phyloP scores from a whole-genome alignment of 78 protist species.

The Diacronema lutheri region DNA sequence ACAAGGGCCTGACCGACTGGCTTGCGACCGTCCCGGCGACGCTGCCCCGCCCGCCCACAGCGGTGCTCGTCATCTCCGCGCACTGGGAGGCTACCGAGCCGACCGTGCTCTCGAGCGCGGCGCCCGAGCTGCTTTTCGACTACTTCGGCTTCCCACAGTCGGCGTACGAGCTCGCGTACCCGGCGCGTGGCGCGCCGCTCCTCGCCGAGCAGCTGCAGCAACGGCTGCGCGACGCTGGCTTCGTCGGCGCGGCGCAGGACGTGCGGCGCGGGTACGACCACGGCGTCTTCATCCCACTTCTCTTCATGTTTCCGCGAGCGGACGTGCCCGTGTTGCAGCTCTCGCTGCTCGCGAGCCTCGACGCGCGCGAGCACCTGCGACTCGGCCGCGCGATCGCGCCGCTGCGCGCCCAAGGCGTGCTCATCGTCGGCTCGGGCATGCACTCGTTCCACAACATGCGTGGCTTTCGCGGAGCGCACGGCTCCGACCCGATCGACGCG shows the following conservation, averaged over 20 bases:
- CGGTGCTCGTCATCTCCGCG: too few relatives aligned
- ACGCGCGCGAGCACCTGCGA: constrained; percentile 14
- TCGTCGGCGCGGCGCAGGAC: not conserved
- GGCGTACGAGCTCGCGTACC: too few relatives aligned
- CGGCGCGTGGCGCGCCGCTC: too few relatives aligned
- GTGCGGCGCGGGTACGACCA: constrained; percentile 52
- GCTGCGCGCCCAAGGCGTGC: constrained; percentile 30
- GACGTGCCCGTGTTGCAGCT: constrained; percentile 31
- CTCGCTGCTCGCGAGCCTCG: not conserved
- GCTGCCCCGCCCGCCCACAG: too few relatives aligned
- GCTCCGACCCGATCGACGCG: too few relatives aligned
- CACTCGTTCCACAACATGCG: constrained; percentile 28
- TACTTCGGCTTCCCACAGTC: too few relatives aligned
- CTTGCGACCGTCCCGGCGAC: too few relatives aligned
- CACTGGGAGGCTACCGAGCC: too few relatives aligned
- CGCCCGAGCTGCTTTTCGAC: too few relatives aligned
- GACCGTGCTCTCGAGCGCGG: too few relatives aligned
- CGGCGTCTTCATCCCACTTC: constrained; percentile 55
- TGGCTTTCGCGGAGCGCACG: not conserved
- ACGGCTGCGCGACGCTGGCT: not conserved
- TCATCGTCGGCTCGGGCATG: constrained; percentile 47
- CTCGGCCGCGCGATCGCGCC: constrained; percentile 52
- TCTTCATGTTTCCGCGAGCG: constrained; percentile 34
- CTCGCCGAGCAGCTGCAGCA: too few relatives aligned
- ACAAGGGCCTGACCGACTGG: too few relatives aligned